These are phyloP conservation scores for Kurtzmaniella fragi DNA, from an alignment of 805 yeast genomes.

Conservation along the genomic window DNA sequence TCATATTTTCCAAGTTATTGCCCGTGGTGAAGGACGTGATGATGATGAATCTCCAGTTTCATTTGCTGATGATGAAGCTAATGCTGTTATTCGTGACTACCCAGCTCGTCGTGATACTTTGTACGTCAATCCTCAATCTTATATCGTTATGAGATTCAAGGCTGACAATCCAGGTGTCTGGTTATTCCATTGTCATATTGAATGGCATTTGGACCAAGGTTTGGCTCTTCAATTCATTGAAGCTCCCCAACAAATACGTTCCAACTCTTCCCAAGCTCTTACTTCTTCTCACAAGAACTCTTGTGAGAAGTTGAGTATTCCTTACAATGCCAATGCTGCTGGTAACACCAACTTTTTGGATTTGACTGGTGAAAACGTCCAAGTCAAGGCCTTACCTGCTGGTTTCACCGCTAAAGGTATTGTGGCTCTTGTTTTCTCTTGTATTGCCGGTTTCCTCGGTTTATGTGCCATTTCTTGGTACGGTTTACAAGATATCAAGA, in stretches of 20 bases:
- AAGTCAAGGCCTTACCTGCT: conserved; percentile 60
- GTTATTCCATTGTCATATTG: conserved; percentile 91
- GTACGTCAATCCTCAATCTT: conserved; percentile 61
- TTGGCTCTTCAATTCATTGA: conserved; percentile 68
- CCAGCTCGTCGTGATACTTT: conserved; percentile 73
- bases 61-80: conserved; percentile 32
- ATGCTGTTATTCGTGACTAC: conserved; percentile 45
- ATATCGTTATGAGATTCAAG: conserved; percentile 62
- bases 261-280: conserved; percentile 43
- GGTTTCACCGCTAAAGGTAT: conserved; percentile 96
- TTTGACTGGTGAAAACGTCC: conserved; percentile 71
- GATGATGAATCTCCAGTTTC: conserved; percentile 51
- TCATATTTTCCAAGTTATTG: conserved; percentile 60
- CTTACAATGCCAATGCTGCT: conserved; percentile 81
- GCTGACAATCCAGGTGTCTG: conserved; percentile 92
- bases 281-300: conserved; percentile 55
- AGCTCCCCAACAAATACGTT: conserved; percentile 54
- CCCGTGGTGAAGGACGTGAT: conserved; percentile 45
- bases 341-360: conserved; percentile 66
- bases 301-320: conserved; percentile 55
- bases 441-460: conserved; percentile 82
- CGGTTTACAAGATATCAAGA: conserved; percentile 79
- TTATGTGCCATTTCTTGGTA: conserved; percentile 69
- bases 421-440: conserved; percentile 89
- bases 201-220: conserved; percentile 83